These are phyloP conservation scores for Amaranthus tricolor DNA, from an alignment of 179 eudicot species.

Conservation along the genomic window DNA sequence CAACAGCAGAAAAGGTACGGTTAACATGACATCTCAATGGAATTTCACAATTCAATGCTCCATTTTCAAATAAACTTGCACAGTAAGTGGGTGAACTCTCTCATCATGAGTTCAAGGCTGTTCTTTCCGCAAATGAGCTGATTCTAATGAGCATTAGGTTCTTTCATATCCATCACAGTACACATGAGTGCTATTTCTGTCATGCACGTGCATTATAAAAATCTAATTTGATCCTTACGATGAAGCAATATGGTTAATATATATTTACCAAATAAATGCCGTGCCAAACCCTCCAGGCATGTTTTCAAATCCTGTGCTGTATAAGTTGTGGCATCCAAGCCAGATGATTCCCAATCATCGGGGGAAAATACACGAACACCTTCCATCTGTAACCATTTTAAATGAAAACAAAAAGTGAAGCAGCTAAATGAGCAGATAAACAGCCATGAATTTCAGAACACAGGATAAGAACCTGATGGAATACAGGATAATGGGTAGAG, in stretches of 20 bases:
- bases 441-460: background rate
- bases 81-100: too few species aligned
- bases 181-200: background rate
- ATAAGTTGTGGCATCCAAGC: slow-evolving; percentile 64
- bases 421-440: background rate
- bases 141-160: background rate
- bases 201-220: background rate
- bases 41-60: too few species aligned
- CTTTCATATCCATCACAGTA: background rate
- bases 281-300: slow-evolving; percentile 95
- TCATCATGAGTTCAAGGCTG: background rate
- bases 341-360: slow-evolving; percentile 80
- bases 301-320: slow-evolving; percentile 82
- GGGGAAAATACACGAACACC: slow-evolving; percentile 84
- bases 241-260: background rate
- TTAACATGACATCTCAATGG: too few species aligned
- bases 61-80: too few species aligned
- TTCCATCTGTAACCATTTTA: slow-evolving; percentile 70
- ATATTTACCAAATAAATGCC: slow-evolving; percentile 78
- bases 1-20: too few species aligned
- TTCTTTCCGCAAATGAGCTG: background rate
- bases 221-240: background rate
- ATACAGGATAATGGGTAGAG: slow-evolving; percentile 86
- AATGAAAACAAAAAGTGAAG: background rate
- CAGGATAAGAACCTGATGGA: slow-evolving; percentile 68